Evolutionary conservation across 441 rosid genomes (phyloP), one percentile per base, ranked within the genome.

Genomic region (Erysimum cheiri): DNA sequence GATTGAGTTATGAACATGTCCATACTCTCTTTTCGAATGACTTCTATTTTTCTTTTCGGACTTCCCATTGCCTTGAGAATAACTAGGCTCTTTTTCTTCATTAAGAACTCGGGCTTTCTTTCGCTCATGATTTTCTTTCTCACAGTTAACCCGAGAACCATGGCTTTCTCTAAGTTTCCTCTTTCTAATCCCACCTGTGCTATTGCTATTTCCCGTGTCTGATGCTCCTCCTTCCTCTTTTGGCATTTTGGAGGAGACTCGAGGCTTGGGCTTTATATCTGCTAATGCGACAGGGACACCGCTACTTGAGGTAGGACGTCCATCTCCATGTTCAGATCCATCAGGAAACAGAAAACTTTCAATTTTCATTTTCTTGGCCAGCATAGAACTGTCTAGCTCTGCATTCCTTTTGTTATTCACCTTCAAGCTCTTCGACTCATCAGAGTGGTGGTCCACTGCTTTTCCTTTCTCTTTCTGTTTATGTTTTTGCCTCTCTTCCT

Each of bases 401-500:
- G 67, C 49, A 44, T 72, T 81, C 80, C 85, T 85, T 77, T 83
- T 91, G 69, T 80, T 80, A 69, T 84, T 87, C 80, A 78, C 69
- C 84, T 88, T 89, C 77, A 80, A 71, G 73, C 64, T 72, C 78
- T 66, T 85, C 14, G 70, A 56, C 73, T 82, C 85, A 82, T 80
- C 93, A 65, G 82, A 85, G 65, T 57, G 57, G 64, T 61, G 85
- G 62, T 82, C 89, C 29, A 13, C 70, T 37, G 69, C 76, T 77
- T 83, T 88, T 74, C 80, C 84, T 85, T 91, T 85, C 77, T 81
- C 87, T 81, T 83, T 88, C 73, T 69, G 92, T 82, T 78, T 88
- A 67, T 73, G 69, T 67, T 64, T 81, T 35, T 72, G 84, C 73
- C 84, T 88, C 84, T 84, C 87, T 11, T 56, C 70, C 17, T 60